Percentiles rank a stretch among this genome's conserved stretches.
phyloP scores from a whole-genome alignment of 2,329 filamentous ascomycete genomes.

The Penicillium sp. region DNA sequence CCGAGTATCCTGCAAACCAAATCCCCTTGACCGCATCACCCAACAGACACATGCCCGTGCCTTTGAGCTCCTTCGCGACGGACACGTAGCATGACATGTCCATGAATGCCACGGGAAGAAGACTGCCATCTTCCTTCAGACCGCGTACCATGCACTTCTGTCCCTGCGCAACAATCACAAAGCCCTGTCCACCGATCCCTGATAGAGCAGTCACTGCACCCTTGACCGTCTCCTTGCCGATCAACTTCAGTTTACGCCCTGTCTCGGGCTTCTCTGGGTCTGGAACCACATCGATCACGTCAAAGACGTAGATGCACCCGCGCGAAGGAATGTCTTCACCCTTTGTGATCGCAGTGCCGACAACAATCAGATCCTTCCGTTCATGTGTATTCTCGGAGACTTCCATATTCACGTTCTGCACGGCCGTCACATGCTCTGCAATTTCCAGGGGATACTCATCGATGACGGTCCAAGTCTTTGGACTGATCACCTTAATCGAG shows the following conservation, averaged over 20 bases:
- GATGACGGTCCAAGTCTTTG: conserved; percentile 77
- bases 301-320: conserved; percentile 87
- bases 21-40: conserved; percentile 91
- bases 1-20: conserved; percentile 93
- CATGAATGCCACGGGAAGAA: conserved; percentile 94
- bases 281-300: conserved; percentile 89
- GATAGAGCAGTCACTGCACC: conserved; percentile 88
- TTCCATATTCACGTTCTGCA: conserved; percentile 84
- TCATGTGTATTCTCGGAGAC: conserved; percentile 90
- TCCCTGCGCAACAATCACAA: conserved; percentile 87
- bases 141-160: conserved; percentile 98
- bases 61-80: conserved; percentile 79
- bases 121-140: conserved; percentile 89
- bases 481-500: conserved; percentile 77
- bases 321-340: conserved; percentile 89
- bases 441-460: conserved; percentile 75
- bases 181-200: conserved; percentile 83
- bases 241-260: conserved; percentile 80
- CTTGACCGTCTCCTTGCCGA: conserved; percentile 89
- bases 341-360: conserved; percentile 83
- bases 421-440: conserved; percentile 77
- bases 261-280: conserved; percentile 86
- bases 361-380: conserved; percentile 77
- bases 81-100: conserved; percentile 96
- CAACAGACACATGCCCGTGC: conserved; percentile 84